A percentile compares a stretch with the other conserved stretches of the same genome.
These are phyloP conservation scores for Dothiorella sarmentorum DNA, from an alignment of 2,329 filamentous ascomycete genomes.

Conservation along the genomic window DNA sequence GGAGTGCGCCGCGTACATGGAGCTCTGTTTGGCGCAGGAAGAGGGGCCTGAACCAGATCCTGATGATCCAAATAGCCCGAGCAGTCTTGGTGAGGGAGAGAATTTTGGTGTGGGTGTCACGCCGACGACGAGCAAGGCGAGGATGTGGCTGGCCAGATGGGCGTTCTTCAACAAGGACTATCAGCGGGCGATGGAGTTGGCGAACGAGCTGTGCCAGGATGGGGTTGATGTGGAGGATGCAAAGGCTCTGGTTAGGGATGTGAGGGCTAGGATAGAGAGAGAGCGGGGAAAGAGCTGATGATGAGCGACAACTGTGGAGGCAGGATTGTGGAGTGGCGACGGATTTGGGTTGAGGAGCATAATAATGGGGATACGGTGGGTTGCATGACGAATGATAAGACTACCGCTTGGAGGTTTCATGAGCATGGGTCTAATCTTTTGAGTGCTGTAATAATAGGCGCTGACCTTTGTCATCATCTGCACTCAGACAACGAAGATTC, in stretches of 20 bases:
- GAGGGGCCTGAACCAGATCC: conserved; percentile 56
- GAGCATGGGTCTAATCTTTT: too few species aligned
- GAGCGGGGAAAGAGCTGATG: conserved; percentile 20
- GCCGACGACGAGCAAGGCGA: conserved; percentile 82
- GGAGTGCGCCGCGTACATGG: conserved; percentile 91
- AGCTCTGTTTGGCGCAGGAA: conserved; percentile 89
- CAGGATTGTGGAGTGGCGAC: neutral
- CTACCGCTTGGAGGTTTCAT: too few species aligned
- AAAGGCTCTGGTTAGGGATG: conserved; percentile 85
- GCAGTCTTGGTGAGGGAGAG: conserved; percentile 38
- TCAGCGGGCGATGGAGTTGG: conserved; percentile 71
- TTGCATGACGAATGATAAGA: too few species aligned
- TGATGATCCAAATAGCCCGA: conserved; percentile 22
- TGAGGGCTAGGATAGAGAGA: conserved; percentile 68
- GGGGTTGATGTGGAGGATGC: conserved; percentile 96
- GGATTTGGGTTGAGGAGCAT: too few species aligned
- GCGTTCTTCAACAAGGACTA: conserved; percentile 75
- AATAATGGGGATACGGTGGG: too few species aligned
- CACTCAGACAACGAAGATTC: too few species aligned
- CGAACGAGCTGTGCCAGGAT: conserved; percentile 90
- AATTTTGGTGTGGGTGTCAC: conserved; percentile 75
- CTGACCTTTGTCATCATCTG: too few species aligned
- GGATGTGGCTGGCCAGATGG: conserved; percentile 87
- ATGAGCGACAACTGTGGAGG: neutral
- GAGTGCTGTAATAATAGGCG: too few species aligned